Base-by-base conservation (phyloP, 2,329 filamentous ascomycete genomes). In the Xenoacremonium recifei region DNA sequence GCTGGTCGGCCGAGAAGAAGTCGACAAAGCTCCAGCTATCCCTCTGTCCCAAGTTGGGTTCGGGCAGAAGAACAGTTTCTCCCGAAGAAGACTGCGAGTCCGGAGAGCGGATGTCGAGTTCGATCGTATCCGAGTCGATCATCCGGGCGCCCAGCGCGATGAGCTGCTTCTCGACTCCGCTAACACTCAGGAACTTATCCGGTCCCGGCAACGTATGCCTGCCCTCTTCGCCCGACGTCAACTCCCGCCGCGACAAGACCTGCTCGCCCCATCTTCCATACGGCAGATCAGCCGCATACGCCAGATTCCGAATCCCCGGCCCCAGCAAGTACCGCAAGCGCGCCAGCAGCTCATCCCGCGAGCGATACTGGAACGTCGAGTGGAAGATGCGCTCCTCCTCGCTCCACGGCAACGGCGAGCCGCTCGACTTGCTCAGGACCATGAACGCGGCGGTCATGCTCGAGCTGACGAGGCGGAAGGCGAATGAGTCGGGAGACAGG, bases 11-110 rank as follows among this genome's bases (percentile, higher is more conserved):
- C 0, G 48, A 52, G 34, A 58, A 58, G 21, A 56, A 58, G 15
- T 58, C 48, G 23, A 58, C 55, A 5, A 57, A 58, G 15, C 55
- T 58, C 55, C 55, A 58, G 25, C 55, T 58, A n/a, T 57, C 55
- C 1, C 55, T 51, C 11, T 58, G 55, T 4, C 42, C 35, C 3
- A 50, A 31, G 3, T 44, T 17, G 12, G 35, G 27, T 1, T 42
- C 37, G 13, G 13, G 20, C 4, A 50, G 33, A 4, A 40, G 31
- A 4, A 37, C 39, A 35, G 45, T 41, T 1, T n/a, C n/a, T n/a
- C n/a, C n/a, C 32, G 1, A 44, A 27, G 23, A 9, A 7, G 23
- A n/a, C n/a, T 27, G 6, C 12, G 39, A 16, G 1, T 38, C 16
- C 5, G 37, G 53, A 19, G 37, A 48, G 6, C 39, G 39, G 9